Base-by-base conservation (phyloP, 306 rosid species). In the Chamaecrista fasciculata region DNA sequence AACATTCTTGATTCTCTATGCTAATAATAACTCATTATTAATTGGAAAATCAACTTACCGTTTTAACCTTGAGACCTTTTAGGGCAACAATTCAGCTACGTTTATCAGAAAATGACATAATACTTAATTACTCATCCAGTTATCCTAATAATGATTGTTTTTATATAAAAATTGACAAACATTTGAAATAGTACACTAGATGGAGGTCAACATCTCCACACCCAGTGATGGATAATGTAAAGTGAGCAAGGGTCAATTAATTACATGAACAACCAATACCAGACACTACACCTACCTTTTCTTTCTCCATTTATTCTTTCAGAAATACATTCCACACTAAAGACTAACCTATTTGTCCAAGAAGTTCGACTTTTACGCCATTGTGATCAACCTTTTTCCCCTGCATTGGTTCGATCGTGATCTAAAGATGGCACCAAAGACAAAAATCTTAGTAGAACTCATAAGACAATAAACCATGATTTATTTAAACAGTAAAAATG, bases 301-400 rank as follows among this genome's bases (percentile, higher is more conserved):
- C 14, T 44, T 39, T 4, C 34, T 58, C 67, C 55, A 52, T 60
- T 58, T 46, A 16, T 29, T 36, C 49, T 68, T 52, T 29, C n/a
- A 23, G 6, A 68, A 43, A 67, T 33, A 64, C 23, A 48, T 28
- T 42, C 44, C 29, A 59, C 44, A 76, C 46, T 18, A 3, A 70
- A 72, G 69, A 75, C 76, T 62, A 65, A 91, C 99, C 99, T 73
- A 94, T 94, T 79, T 94, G 99, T 68, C 99, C 99, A 12, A 94
- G 97, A 52, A 94, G 97, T 87, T 94, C 99, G 44, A 91, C 91
- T 81, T 94, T 91, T 56, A 94, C 84, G 23, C 97, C 99, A 78
- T 94, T 94, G 86, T 94, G 99, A 66, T 94, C 97, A 52, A 94
- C 79, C 79, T 89, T 94, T 83, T 91, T 94, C 79, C 97, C 99